Percentiles rank a stretch among this genome's conserved stretches.
phyloP scores from a whole-genome alignment of 306 rosid species.

The Prosopis cineraria region DNA sequence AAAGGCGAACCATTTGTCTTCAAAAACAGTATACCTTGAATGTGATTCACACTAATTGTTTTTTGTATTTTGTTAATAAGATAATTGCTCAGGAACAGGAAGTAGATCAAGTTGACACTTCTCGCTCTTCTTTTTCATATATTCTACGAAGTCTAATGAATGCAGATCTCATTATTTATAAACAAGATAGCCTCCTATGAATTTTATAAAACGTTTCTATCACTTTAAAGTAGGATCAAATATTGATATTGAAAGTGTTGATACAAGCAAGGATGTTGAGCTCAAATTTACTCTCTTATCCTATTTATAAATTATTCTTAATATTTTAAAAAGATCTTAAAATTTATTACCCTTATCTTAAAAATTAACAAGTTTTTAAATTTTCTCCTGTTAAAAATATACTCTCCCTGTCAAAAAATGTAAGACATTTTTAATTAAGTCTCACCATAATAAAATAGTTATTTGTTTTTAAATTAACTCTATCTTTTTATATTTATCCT shows the following conservation, averaged over 20 bases:
- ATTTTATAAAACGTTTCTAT: not conserved
- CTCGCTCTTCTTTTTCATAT: not conserved
- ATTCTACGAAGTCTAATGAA: not conserved
- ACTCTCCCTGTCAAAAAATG: no score
- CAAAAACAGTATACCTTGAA: not conserved
- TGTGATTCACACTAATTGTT: not conserved
- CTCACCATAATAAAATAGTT: no score
- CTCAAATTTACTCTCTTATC: no score
- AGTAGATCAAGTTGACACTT: not conserved
- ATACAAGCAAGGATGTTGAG: no score
- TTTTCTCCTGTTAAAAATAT: no score
- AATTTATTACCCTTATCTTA: no score
- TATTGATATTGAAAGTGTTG: not conserved
- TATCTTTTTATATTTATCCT: no score
- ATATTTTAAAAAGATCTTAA: no score
- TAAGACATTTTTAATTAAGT: no score
- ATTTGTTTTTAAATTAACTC: no score
- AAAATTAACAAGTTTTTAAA: no score
- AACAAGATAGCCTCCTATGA: not conserved
- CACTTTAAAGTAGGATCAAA: not conserved
- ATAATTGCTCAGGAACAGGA: not conserved
- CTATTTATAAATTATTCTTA: no score
- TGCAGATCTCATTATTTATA: not conserved
- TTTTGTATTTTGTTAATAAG: not conserved
- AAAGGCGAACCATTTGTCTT: not conserved